Evolutionary conservation across 805 yeast genomes (phyloP).

Genomic region (Myxozyma melibiosi): DNA sequence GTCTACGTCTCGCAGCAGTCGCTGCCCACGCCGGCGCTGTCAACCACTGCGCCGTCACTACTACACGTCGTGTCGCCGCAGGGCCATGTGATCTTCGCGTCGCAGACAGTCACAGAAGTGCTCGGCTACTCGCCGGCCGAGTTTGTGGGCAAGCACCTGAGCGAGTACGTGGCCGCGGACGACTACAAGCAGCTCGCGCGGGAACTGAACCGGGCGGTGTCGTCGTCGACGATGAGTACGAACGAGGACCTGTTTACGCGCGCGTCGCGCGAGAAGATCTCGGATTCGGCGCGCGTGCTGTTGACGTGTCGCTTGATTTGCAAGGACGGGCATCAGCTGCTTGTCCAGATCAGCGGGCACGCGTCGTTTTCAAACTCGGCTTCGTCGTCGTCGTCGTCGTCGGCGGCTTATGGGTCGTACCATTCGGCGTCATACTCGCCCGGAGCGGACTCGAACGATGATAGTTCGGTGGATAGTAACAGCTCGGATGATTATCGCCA

Average conservation of each 20-base stretch:
- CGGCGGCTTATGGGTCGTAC: background rate
- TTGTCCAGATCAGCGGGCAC: constrained; percentile 22
- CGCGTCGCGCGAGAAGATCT: background rate
- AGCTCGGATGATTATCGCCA: constrained; percentile 1
- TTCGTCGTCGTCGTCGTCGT: background rate
- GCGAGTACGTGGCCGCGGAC: constrained; percentile 21
- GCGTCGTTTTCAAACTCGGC: constrained; percentile 13
- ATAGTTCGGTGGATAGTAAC: constrained; percentile 6
- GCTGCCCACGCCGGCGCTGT: constrained; percentile 4
- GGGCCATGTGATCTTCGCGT: constrained; percentile 19
- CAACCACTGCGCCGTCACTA: background rate
- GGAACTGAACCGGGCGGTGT: constrained; percentile 25
- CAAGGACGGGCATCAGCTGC: constrained; percentile 8
- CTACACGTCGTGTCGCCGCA: constrained; percentile 8
- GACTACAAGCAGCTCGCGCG: constrained; percentile 22
- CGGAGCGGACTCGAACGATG: constrained; percentile 11
- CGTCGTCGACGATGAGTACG: constrained; percentile 3
- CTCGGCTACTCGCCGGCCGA: constrained; percentile 28
- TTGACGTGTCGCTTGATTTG: constrained; percentile 13
- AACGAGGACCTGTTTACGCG: background rate
- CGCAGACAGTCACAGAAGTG: constrained; percentile 25
- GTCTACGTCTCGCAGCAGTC: background rate
- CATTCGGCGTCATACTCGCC: constrained; percentile 9
- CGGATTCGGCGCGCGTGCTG: constrained; percentile 8
- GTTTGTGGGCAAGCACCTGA: constrained; percentile 18